Conservation (phyloP, 768 basidiomycete genomes). For the Mycena galopus region DNA sequence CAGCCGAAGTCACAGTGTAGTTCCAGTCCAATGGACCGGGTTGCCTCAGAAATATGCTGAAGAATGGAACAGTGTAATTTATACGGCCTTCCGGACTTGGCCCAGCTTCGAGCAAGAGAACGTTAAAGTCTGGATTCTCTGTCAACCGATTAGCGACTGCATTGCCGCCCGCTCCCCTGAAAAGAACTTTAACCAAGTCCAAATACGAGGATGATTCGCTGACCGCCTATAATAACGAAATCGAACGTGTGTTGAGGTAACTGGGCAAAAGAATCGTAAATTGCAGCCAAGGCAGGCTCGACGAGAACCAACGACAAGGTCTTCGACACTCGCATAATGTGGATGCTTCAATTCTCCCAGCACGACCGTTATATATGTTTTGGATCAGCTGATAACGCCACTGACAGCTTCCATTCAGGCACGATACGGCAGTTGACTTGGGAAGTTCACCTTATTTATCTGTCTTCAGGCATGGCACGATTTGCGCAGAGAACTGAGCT, state of each 20-base stretch:
- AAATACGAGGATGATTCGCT: background rate
- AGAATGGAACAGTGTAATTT: background rate
- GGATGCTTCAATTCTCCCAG: background rate
- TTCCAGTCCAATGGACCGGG: background rate
- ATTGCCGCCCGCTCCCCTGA: background rate
- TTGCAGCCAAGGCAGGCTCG: background rate
- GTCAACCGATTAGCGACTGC: background rate
- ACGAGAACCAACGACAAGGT: background rate
- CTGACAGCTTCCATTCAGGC: conserved; percentile 17
- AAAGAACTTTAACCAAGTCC: background rate
- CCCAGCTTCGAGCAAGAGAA: background rate
- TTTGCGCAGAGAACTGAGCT: too few species aligned
- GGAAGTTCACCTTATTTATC: too few species aligned
- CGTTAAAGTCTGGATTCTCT: background rate
- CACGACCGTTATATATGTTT: background rate
- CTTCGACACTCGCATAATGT: conserved; percentile 1
- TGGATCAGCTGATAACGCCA: background rate
- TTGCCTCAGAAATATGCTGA: background rate
- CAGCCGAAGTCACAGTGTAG: background rate
- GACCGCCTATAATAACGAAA: conserved; percentile 7
- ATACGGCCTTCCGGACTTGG: background rate
- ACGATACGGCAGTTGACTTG: background rate
- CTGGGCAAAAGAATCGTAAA: background rate
- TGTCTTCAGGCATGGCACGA: too few species aligned
- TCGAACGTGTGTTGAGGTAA: background rate